Base-by-base conservation (phyloP, 805 yeast species). In the Metschnikowia colocasiae region DNA sequence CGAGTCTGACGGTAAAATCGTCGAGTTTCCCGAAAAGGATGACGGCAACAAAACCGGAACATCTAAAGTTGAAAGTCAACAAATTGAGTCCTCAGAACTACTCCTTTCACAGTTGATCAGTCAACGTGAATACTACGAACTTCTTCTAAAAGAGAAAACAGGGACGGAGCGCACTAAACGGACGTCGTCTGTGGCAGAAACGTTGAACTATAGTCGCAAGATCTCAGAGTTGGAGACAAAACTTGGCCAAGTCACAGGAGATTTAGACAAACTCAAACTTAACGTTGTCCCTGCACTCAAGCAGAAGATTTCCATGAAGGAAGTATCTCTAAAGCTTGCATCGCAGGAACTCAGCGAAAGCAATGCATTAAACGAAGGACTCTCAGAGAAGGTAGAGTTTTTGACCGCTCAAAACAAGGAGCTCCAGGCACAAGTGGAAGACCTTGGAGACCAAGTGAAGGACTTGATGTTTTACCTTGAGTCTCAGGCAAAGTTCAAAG, bases 1-100 rank as follows among this genome's bases (percentile, higher is more conserved):
- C 63, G 91, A 87, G 61, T 75, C 84, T 0, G 97, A 90, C 61
- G 97, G 97, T 0, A 91, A 91, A 57, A 65, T 91, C 27, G 96
- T 90, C 2, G 97, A 90, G 62, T 71, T 89, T 12, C 73, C 76
- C 0, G 75, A 69, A 23, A 73, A 71, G 44, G 50, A 42, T 32
- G 49, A 48, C 15, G 47, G 23, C 44, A 8, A 13, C n/a, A 23
- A 18, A 7, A 37, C 43, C 18, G 22, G 42, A 6, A 25, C 27
- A 4, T 26, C 46, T 4, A 36, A 35, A 26, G 44, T 29, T 45
- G 48, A 50, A 9, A 36, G 31, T 6, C 53, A 50, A 7, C 50
- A 43, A 16, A 41, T 85, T 49, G 97, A 90, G 60, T 90, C 90
- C 59, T 83, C 95, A 0, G 85, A 85, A 58, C 71, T 90, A 33